Conservation (phyloP, 306 rosid genomes). For the Prinsepia uniflora region DNA sequence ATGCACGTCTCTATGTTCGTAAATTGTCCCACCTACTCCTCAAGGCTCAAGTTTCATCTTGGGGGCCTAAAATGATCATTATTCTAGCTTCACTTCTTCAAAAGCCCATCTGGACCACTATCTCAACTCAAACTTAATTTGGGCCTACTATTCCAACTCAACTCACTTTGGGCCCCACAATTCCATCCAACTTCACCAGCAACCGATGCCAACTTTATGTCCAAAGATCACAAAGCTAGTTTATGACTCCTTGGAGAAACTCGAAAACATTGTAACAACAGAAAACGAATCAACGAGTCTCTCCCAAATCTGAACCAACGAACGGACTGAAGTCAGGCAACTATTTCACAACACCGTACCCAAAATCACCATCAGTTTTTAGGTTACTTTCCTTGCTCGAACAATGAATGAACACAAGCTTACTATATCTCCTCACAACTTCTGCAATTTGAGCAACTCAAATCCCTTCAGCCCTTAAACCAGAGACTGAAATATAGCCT, state of each 20-base stretch:
- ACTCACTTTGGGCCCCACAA: neutral
- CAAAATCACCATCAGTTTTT: too few species aligned
- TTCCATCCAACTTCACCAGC: neutral
- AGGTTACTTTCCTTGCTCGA: neutral
- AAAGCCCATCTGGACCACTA: neutral
- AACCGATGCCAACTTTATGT: too few species aligned
- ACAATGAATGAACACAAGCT: neutral
- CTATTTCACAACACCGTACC: too few species aligned
- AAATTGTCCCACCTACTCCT: neutral
- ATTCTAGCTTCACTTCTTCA: neutral
- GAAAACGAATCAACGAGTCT: too few species aligned
- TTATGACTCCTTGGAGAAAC: too few species aligned
- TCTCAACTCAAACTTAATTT: neutral
- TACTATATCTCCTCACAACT: neutral
- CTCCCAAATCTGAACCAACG: neutral
- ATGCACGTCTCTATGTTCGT: neutral
- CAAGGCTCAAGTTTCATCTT: neutral
- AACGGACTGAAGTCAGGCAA: too few species aligned
- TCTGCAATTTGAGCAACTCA: neutral
- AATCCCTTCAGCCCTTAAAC: neutral
- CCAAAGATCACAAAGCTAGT: too few species aligned
- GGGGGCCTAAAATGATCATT: neutral
- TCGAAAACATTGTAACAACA: too few species aligned
- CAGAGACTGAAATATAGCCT: neutral
- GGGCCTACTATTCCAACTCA: neutral